A percentile compares a stretch with the other conserved stretches of the same genome.
Conservation (phyloP, 139 green algal species). For the Chlorella sp. region DNA sequence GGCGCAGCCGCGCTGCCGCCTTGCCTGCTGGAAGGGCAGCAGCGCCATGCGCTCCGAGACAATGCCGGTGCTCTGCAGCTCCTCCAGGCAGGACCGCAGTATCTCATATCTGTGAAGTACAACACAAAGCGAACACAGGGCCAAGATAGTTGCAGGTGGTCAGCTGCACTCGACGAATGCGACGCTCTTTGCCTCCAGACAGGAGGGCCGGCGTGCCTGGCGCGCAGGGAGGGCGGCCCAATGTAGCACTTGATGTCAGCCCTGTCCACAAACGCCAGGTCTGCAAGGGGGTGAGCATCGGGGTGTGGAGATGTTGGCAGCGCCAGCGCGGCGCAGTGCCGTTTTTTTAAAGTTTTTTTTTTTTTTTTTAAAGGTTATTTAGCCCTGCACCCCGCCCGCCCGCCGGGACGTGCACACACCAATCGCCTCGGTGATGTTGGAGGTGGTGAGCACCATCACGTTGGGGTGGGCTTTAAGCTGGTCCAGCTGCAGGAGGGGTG, state of each 20-base stretch:
- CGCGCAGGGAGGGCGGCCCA: conserved; percentile 65
- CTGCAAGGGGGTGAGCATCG: too few species aligned
- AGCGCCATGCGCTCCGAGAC: conserved; percentile 27
- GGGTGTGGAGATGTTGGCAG: too few species aligned
- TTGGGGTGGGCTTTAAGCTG: conserved; percentile 82
- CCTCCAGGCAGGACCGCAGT: conserved; percentile 60
- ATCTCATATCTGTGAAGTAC: conserved; percentile 86
- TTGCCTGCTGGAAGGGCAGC: background rate
- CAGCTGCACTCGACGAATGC: too few species aligned
- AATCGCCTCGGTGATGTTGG: conserved; percentile 83
- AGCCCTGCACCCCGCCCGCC: too few species aligned
- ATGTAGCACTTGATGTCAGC: conserved; percentile 98
- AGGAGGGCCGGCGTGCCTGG: background rate
- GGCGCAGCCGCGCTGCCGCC: too few species aligned
- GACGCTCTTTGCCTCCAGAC: too few species aligned
- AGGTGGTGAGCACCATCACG: conserved; percentile 90
- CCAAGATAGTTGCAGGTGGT: too few species aligned
- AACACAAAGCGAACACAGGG: too few species aligned
- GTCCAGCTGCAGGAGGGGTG: too few species aligned
- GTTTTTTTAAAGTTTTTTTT: too few species aligned
- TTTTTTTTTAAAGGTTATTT: too few species aligned
- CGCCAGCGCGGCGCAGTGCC: conserved; percentile 18
- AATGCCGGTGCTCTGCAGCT: conserved; percentile 65
- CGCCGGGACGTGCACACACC: too few species aligned
- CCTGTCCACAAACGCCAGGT: conserved; percentile 96